Percentiles rank a stretch among this genome's conserved stretches.
These are phyloP conservation scores for Coelastrella sp. DNA, from an alignment of 139 green algal species.

Conservation along the genomic window DNA sequence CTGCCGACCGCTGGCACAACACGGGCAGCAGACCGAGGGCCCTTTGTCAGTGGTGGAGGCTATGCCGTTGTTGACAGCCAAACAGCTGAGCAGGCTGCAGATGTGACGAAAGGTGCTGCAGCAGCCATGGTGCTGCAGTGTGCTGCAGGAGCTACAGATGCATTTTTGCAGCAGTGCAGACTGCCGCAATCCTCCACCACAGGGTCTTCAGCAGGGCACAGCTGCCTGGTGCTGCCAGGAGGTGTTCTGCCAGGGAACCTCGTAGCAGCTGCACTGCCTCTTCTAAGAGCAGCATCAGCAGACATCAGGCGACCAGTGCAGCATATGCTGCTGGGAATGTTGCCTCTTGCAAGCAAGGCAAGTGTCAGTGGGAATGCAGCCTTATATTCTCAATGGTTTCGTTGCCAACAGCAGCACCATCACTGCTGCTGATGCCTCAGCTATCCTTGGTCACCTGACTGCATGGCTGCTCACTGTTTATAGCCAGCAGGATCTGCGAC, in stretches of 20 bases:
- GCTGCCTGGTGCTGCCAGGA: slow-evolving; percentile 6
- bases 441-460: no score
- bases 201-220: no score
- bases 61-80: background rate
- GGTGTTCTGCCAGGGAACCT: slow-evolving; percentile 24
- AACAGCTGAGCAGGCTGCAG: slow-evolving; percentile 7
- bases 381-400: no score
- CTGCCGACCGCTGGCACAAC: background rate
- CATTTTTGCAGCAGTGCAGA: slow-evolving; percentile 2
- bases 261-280: slow-evolving; percentile 21
- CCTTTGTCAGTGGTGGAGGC: background rate
- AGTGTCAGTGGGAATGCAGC: background rate
- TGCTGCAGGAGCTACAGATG: slow-evolving; percentile 26
- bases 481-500: no score
- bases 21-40: no score
- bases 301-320: slow-evolving; percentile 8
- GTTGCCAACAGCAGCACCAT: no score
- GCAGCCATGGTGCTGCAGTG: slow-evolving; percentile 29
- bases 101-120: background rate
- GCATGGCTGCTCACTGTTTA: no score
- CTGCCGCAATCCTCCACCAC: background rate
- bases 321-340: slow-evolving; percentile 14
- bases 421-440: no score
- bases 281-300: background rate
- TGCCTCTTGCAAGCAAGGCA: slow-evolving; percentile 23